Conservation (phyloP, 73 alveolate genomes). For the Symbiodinium pilosum region DNA sequence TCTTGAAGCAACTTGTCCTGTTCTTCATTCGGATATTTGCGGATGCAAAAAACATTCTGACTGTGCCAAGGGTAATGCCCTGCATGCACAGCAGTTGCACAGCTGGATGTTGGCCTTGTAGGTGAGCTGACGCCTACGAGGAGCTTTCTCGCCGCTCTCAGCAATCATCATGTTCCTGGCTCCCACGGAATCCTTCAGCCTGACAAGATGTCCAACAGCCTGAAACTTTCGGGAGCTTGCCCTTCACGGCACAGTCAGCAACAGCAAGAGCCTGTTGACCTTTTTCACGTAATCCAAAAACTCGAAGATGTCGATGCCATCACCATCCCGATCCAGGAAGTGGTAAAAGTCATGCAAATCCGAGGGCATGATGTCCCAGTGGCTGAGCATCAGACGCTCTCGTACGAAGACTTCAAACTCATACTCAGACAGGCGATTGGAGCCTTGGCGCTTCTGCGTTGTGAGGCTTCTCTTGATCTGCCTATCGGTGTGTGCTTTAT, state of each 20-base stretch:
- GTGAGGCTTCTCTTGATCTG: no score
- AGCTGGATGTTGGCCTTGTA: no score
- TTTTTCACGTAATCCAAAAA: constrained; percentile 40
- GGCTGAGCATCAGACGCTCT: constrained; percentile 7
- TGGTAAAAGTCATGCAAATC: constrained; percentile 52
- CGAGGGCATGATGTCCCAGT: constrained; percentile 57
- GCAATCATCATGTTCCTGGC: constrained; percentile 33
- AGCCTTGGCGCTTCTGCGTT: no score
- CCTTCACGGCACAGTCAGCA: background rate
- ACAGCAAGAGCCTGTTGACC: constrained; percentile 3
- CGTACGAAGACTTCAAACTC: constrained; percentile 79
- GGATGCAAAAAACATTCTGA: background rate
- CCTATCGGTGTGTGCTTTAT: no score
- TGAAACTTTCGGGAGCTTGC: background rate
- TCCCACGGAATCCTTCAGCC: background rate
- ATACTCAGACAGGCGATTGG: background rate
- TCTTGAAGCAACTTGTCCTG: background rate
- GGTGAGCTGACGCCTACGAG: constrained; percentile 27
- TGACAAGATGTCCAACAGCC: background rate
- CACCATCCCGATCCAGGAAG: constrained; percentile 76
- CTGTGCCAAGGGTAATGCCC: no score
- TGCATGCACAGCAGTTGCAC: no score
- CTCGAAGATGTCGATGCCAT: constrained; percentile 66
- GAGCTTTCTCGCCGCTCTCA: background rate
- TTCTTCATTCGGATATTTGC: background rate